Evolutionary conservation across 164 flowering plant species (phyloP), one percentile per base, ranked within the genome.

Genomic region (Aristolochia fimbriata): DNA sequence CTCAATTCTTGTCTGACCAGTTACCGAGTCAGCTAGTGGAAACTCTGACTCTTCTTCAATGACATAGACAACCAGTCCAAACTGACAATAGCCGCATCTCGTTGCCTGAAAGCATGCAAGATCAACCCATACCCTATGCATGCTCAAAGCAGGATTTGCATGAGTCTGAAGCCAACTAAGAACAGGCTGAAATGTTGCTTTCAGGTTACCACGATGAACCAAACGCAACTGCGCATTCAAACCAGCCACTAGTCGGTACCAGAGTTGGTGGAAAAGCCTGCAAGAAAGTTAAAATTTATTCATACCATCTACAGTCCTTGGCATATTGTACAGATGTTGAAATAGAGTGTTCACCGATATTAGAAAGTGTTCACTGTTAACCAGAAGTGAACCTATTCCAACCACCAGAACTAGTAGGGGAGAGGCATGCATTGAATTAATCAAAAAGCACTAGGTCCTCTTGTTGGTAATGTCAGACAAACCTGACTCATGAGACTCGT

Each of bases 171-270:
- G 83, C 98, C 98, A 92, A 62, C 62, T 62, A 52, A 89, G 63
- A 54, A 92, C 75, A 57, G 82, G 83, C 58, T 62, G 62, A 71
- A 87, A 81, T 43, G 88, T 78, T 48, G 49, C 45, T 54, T 70
- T 73, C 51, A 91, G 70, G 63, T 75, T 85, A 27, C 91, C 96
- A 63, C 67, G 72, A 19, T 82, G 85, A 60, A 86, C 96, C 58
- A 92, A 52, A n/a, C n/a, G n/a, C n/a, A n/a, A n/a, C n/a, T n/a
- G n/a, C n/a, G n/a, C n/a, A n/a, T n/a, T n/a, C n/a, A 43, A 74
- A 70, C 98, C 98, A 66, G 96, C 93, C 30, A 89, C 88, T 21
- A 92, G 68, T 23, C 96, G 84, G 70, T 85, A 85, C 98, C 98
- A 92, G 58, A 76, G 96, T 89, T 5, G 98, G 83, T 55, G 96